These are phyloP conservation scores for Mrakia frigida DNA, from an alignment of 768 basidiomycete species.

Conservation along the genomic window DNA sequence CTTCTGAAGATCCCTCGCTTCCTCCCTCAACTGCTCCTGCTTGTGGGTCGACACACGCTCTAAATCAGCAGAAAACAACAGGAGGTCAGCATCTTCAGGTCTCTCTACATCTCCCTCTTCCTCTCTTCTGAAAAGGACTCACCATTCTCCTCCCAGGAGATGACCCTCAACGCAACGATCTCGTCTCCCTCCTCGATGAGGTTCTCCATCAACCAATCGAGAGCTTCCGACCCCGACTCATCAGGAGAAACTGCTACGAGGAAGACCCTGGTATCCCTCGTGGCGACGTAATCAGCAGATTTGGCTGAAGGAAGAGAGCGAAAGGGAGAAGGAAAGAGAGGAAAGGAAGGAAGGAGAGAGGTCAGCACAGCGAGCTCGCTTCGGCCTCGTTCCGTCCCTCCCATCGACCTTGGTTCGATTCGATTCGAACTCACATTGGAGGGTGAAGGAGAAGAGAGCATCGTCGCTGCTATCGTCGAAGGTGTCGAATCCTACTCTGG, in stretches of 20 bases:
- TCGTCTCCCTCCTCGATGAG: conserved; percentile 76
- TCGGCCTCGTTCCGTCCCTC: too few species aligned
- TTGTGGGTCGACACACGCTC: conserved; percentile 32
- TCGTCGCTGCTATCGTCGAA: conserved; percentile 30
- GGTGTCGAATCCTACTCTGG: conserved; percentile 31
- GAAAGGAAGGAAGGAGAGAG: not conserved
- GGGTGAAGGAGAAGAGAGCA: conserved; percentile 32
- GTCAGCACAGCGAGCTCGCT: conserved; percentile 17
- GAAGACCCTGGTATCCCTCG: conserved; percentile 74
- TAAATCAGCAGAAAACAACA: not conserved
- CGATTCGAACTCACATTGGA: conserved; percentile 20
- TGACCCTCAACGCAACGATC: conserved; percentile 81
- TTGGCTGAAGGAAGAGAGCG: conserved; percentile 7
- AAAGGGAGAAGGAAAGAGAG: not conserved
- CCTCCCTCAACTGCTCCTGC: conserved; percentile 56
- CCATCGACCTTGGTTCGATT: not conserved
- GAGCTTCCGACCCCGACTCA: conserved; percentile 77
- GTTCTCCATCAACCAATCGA: conserved; percentile 86
- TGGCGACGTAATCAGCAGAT: conserved; percentile 69
- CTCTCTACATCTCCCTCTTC: not conserved
- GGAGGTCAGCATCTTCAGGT: not conserved
- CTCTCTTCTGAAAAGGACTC: conserved; percentile 34
- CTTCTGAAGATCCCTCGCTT: conserved; percentile 75
- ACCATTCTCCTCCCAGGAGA: conserved; percentile 83
- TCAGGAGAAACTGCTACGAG: conserved; percentile 82